phyloP scores from a whole-genome alignment of 1,284 basidiomycete species.

The Cutaneotrichosporon cavernicola region DNA sequence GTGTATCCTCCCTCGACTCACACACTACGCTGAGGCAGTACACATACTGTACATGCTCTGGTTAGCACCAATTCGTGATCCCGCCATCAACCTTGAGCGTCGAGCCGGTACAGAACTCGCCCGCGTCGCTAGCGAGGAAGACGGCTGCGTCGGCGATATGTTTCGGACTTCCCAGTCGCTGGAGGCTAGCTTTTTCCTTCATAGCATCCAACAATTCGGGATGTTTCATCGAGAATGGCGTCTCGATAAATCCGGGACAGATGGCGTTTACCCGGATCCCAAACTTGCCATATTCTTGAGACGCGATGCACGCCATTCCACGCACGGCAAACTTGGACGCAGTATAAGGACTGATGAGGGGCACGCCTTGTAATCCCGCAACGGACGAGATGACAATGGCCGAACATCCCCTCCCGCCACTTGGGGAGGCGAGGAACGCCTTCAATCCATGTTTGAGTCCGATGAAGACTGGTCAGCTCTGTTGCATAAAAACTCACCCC shows the following conservation, averaged over 20 bases:
- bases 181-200: not conserved
- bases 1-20: too few species aligned
- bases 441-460: conserved; percentile 28
- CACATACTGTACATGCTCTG: too few species aligned
- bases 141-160: conserved; percentile 27
- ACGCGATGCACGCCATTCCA: conserved; percentile 31
- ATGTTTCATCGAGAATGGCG: conserved; percentile 11
- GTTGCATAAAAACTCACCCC: conserved; percentile 19
- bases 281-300: conserved; percentile 31
- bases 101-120: conserved; percentile 30
- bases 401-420: conserved; percentile 27
- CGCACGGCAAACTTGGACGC: conserved; percentile 39
- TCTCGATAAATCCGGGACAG: conserved; percentile 18
- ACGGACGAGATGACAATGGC: conserved; percentile 33
- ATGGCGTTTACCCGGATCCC: conserved; percentile 39
- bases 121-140: conserved; percentile 30
- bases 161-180: not conserved
- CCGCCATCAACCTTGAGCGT: conserved; percentile 36
- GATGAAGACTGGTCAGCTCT: conserved; percentile 27
- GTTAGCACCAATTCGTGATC: not conserved
- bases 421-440: conserved; percentile 30
- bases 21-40: too few species aligned
- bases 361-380: conserved; percentile 30
- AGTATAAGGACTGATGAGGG: conserved; percentile 28
- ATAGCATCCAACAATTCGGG: conserved; percentile 1